Base-by-base conservation (phyloP, 2,329 filamentous ascomycete species). In the Lasiodiplodia sp. region DNA sequence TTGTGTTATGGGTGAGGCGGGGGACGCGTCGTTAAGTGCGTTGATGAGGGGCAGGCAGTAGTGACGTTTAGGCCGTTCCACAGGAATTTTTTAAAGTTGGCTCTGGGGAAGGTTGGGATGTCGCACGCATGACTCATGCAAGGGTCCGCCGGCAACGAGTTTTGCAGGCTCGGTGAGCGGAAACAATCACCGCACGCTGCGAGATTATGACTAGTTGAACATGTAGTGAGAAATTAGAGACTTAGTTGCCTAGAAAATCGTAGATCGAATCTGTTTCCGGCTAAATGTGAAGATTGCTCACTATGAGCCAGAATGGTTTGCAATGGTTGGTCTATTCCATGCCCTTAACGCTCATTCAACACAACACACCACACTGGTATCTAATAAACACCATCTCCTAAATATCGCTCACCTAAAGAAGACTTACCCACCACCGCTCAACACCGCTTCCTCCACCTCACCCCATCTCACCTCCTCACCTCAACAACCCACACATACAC, bases 401-500 rank as follows among this genome's bases (percentile, higher is more conserved):
- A 34, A 34, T 2, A 34, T 3, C 31, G 1, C 8, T 34, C 31
- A 34, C 31, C 6, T 34, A 10, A 10, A 10, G 6, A 10, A 34
- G 0, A 10, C 8, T 34, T 7, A 16, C 38, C 38, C 11, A 40
- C 37, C 11, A 40, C 37, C 12, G 10, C 28, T 6, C 7, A 21
- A 21, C 28, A n/a, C 6, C 53, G 1, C 31, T 5, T 31, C 31
- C 1, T 31, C 31, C 31, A 31, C 31, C 4, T 31, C 28, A 31
- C 6, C 31, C 6, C 1, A 31, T 8, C 31, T n/a, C 31, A 8
- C 2, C 5, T 6, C 7, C 11, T 64, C 60, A 80, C 70, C 76
- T 78, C 74, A 80, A 70, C 65, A 82, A 68, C 67, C 80, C 83
- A 78, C 86, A 88, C 72, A 83, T 78, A 73, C 86, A 88, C 70